Percentiles rank a stretch among this genome's conserved stretches.
These are phyloP conservation scores for Phylloporus arenicola DNA, from an alignment of 768 basidiomycete genomes.

Conservation along the genomic window DNA sequence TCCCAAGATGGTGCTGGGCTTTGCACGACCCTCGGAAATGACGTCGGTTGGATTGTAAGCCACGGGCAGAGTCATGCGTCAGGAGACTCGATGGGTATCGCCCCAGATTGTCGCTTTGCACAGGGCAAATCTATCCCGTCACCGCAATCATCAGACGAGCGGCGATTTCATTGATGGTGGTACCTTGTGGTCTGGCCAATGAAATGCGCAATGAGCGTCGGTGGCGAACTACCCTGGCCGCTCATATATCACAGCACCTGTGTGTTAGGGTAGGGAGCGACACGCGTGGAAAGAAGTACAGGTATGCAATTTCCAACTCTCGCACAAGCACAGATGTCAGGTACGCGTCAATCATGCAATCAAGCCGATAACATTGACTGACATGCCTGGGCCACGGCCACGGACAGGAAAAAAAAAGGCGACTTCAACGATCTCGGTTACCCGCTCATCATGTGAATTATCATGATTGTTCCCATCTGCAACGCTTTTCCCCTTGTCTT, in stretches of 20 bases:
- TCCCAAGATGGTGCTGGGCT: background rate
- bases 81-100: no score
- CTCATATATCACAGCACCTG: background rate
- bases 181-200: background rate
- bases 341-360: background rate
- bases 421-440: background rate
- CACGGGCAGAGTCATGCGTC: background rate
- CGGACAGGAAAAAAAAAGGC: background rate
- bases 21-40: background rate
- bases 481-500: background rate
- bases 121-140: background rate
- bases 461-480: background rate
- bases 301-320: background rate
- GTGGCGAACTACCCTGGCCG: background rate
- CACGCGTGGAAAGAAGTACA: slow-evolving; percentile 1
- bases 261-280: slow-evolving; percentile 2
- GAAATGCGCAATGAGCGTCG: no score
- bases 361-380: slow-evolving; percentile 3
- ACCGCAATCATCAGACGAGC: background rate
- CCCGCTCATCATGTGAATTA: background rate
- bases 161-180: background rate
- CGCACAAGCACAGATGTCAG: background rate
- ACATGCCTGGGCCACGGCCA: background rate
- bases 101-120: no score
- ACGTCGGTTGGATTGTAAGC: background rate